These are phyloP conservation scores for Hibiscus mutabilis DNA, from an alignment of 345 rosid genomes.

Conservation along the genomic window DNA sequence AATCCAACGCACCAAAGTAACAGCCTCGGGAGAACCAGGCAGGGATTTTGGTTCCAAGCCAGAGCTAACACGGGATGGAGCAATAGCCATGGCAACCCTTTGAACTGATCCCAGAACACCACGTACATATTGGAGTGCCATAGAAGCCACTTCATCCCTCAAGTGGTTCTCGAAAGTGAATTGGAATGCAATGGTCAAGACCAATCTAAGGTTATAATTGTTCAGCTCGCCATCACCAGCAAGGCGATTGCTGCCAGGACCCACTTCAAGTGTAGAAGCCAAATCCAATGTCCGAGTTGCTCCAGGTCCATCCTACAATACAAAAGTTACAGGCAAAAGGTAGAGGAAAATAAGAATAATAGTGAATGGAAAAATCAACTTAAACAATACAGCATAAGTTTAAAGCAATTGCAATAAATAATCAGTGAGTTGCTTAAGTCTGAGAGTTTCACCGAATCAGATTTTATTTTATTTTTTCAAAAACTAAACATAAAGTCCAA, in stretches of 20 bases:
- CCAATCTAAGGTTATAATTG: conserved; percentile 67
- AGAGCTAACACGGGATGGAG: conserved; percentile 56
- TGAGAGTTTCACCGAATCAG: neutral
- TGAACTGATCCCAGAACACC: conserved; percentile 88
- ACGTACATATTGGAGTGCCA: conserved; percentile 93
- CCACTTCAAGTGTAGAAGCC: conserved; percentile 81
- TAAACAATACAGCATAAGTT: neutral
- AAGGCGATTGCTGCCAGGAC: conserved; percentile 50
- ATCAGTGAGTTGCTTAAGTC: neutral
- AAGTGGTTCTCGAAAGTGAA: conserved; percentile 76
- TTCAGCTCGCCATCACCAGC: conserved; percentile 46
- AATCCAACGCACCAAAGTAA: conserved; percentile 81
- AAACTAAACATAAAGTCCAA: neutral
- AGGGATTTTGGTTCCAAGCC: conserved; percentile 42
- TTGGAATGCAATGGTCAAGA: conserved; percentile 89
- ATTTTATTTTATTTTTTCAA: neutral
- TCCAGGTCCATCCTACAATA: conserved; percentile 50
- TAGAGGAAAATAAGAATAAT: neutral
- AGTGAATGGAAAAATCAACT: neutral
- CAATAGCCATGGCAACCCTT: conserved; percentile 94
- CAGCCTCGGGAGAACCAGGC: conserved; percentile 90
- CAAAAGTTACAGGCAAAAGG: conserved; percentile 4
- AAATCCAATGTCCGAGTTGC: conserved; percentile 75
- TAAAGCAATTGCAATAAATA: neutral
- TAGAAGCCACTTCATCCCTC: conserved; percentile 80